Evolutionary conservation across 1,139 yeast species (phyloP).

Genomic region (Scheffersomyces illinoinensis): DNA sequence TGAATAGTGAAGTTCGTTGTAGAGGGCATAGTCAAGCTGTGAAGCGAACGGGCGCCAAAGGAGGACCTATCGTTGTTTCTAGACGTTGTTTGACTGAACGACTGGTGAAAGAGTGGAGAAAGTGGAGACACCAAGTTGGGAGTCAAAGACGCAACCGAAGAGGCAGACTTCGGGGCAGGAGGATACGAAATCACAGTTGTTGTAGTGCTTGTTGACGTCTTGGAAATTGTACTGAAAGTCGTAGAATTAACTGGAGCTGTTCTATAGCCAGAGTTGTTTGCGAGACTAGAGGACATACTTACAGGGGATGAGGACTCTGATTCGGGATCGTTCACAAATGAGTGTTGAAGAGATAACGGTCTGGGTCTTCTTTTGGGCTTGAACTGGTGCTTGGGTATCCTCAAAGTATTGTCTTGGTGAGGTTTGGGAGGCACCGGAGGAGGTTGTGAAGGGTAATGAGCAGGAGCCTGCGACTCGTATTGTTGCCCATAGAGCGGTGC

Average conservation of each 20-base stretch:
- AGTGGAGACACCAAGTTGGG: constrained; percentile 42
- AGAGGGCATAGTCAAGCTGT: not conserved
- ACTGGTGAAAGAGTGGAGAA: constrained; percentile 44
- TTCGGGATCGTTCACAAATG: constrained; percentile 18
- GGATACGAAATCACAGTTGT: constrained; percentile 4
- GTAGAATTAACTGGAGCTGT: constrained; percentile 22
- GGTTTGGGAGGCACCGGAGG: constrained; percentile 1
- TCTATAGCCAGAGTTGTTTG: constrained; percentile 8
- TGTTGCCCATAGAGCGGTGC: not conserved
- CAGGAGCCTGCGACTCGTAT: not conserved
- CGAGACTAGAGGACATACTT: constrained; percentile 1
- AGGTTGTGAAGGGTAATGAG: constrained; percentile 2
- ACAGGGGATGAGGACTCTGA: constrained; percentile 4
- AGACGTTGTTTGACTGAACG: constrained; percentile 28
- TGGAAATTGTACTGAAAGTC: constrained; percentile 9
- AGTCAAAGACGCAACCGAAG: constrained; percentile 22
- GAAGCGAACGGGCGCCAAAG: not conserved
- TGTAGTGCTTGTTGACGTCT: constrained; percentile 1
- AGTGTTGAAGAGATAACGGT: constrained; percentile 42
- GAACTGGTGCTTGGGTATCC: constrained; percentile 29
- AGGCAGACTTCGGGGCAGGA: constrained; percentile 14
- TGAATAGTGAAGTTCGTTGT: constrained; percentile 1
- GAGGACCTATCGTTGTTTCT: constrained; percentile 1
- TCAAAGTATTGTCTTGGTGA: constrained; percentile 10
- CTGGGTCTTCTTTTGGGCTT: constrained; percentile 46